Evolutionary conservation across 768 basidiomycete genomes (phyloP), one percentile per base, ranked within the genome.

Genomic region (Leccinum variicolor): DNA sequence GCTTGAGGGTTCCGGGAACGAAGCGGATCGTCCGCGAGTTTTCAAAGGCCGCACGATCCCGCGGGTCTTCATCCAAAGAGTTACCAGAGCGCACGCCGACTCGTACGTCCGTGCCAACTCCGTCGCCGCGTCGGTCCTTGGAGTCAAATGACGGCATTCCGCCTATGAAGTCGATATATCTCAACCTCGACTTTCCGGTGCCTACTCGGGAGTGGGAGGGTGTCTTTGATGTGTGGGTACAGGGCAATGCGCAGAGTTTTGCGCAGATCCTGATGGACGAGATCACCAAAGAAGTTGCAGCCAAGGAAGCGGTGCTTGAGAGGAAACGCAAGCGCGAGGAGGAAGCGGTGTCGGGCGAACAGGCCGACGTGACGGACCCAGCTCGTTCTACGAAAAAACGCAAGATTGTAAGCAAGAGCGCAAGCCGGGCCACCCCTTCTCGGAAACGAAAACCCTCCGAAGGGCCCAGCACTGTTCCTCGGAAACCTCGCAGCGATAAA

Each of bases 11-110:
- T 15, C 93, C 91, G 9, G 94, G 94, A 19, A 94, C 94, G 48
- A 95, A 94, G 73, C 79, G 90, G 62, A 91, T 96, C 74, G 91
- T 95, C 23, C 83, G 90, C 56, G 92, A 95, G 72, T 92, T 90
- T 72, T 82, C 87, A 25, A 92, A 90, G 72, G 87, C 89, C 19
- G 84, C 92, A 23, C 81, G 79, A 46, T 78, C 82, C 8, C 79
- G 85, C 45, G 75, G 77, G 3, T 64, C 72, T 19, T 61, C 77
- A 53, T 69, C 70, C 47, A 75, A 70, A 49, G 74, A 73, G 6
- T 68, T 72, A 3, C 66, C 68, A 51, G 52, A 58, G 51, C 43
- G 52, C 11, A 57, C 59, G 0, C 64, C 69, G 13, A 68, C 71
- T n/a, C 66, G 69, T 54, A 63, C 74, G n/a, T 63, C 74, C 3